These are phyloP conservation scores for Cerioporus squamosus DNA, from an alignment of 1,284 basidiomycete genomes.

Conservation along the genomic window DNA sequence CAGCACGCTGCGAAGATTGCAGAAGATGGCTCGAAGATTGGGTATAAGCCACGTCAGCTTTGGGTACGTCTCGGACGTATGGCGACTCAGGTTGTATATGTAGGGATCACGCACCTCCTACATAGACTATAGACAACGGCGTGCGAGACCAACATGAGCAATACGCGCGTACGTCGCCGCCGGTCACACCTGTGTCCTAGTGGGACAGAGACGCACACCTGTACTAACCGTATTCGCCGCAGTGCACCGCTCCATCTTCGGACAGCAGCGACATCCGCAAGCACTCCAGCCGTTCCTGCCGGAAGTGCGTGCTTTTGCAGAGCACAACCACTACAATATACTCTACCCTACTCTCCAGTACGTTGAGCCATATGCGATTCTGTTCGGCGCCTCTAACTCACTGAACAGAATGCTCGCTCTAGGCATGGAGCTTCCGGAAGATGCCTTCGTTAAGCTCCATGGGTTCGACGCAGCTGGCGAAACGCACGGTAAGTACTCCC, in stretches of 20 bases:
- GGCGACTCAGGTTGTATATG: neutral
- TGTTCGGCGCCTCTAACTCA: neutral
- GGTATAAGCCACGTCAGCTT: constrained; percentile 60
- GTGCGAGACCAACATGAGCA: constrained; percentile 62
- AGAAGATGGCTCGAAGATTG: constrained; percentile 56
- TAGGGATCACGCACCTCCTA: neutral
- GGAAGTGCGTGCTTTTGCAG: constrained; percentile 40
- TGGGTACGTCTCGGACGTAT: constrained; percentile 51
- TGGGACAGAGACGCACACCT: neutral
- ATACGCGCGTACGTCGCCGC: constrained; percentile 50
- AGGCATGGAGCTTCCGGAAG: constrained; percentile 34
- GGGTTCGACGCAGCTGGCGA: constrained; percentile 31
- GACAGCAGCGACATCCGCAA: constrained; percentile 37
- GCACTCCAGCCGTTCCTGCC: constrained; percentile 41
- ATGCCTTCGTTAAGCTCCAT: constrained; percentile 43
- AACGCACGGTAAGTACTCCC: constrained; percentile 34
- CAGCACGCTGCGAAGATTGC: constrained; percentile 49
- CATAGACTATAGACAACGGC: constrained; percentile 53
- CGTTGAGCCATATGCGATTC: neutral
- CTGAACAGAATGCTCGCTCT: constrained; percentile 28
- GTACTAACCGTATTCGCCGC: constrained; percentile 9
- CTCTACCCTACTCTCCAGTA: constrained; percentile 32
- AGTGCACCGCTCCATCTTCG: constrained; percentile 40
- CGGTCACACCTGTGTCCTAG: neutral
- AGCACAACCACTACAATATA: constrained; percentile 33